These are phyloP conservation scores for Neodidymelliopsis sp. DNA, from an alignment of 2,329 filamentous ascomycete species.

Conservation along the genomic window DNA sequence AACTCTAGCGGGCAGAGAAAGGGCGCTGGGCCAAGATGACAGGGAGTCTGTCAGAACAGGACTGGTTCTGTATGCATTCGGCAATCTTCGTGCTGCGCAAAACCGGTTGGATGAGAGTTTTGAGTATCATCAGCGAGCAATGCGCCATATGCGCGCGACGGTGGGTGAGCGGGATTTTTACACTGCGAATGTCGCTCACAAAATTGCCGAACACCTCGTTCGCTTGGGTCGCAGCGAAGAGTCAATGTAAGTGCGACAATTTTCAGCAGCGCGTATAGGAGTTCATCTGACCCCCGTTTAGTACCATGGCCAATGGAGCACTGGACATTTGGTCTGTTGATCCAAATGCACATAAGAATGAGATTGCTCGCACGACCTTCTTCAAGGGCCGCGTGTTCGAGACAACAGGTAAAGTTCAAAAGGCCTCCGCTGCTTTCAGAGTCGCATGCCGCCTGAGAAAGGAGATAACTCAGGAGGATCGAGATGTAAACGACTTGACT, in stretches of 20 bases:
- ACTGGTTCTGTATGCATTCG: neutral
- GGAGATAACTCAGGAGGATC: slow-evolving; percentile 9
- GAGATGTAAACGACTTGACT: slow-evolving; percentile 4
- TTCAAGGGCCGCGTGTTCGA: neutral
- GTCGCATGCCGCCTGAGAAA: slow-evolving; percentile 9
- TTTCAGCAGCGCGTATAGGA: neutral
- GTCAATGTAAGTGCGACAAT: neutral
- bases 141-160: neutral
- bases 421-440: slow-evolving; percentile 3
- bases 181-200: neutral
- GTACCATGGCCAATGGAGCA: neutral
- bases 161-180: neutral
- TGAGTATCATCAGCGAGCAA: neutral
- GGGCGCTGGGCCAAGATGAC: neutral
- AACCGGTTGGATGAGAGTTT: neutral
- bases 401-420: slow-evolving; percentile 8
- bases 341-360: neutral
- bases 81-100: neutral
- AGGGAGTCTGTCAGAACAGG: neutral
- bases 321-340: neutral
- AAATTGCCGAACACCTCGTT: neutral
- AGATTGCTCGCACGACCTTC: neutral
- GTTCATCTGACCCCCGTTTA: neutral
- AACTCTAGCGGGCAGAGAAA: neutral
- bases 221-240: neutral